Evolutionary conservation across 108 stramenopile genomes (phyloP), one percentile per base, ranked within the genome.

Genomic region (Pseudonitzschia pungens): DNA sequence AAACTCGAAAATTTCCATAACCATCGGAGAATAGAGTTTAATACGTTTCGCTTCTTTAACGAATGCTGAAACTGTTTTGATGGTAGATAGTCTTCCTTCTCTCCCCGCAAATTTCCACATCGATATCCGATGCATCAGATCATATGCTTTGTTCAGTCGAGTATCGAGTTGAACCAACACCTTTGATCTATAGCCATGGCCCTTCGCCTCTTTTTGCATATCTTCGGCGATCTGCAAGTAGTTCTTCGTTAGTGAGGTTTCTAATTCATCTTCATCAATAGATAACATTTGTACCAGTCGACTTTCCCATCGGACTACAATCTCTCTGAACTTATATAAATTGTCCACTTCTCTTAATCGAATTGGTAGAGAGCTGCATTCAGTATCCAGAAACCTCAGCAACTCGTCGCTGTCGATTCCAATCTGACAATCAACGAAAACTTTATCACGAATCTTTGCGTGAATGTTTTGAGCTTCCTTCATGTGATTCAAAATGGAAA

Each of bases 31-130:
- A 27, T 60, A 48, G 1, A 89, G 75, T 52, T 87, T 86, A 26
- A 89, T 48, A 52, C 85, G 81, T 21, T 86, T 82, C 15, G 84
- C 79, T 60, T 92, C 89, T 74, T 86, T 85, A 36, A 89, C 82
- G 66, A 92, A 67, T 2, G 73, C 72, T 12, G 78, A 72, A 27
- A 92, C 67, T 54, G 74, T 84, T 53, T 86, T 89, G 6, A 83
- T 75, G 40, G 73, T 85, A 41, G 87, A 78, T 44, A 77, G 80
- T 42, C 81, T 73, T 48, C 56, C 80, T 26, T 83, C 64, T 42
- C 73, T 60, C 45, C 56, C 33, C 21, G 65, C 31, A 40, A 24
- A 31, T 63, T 63, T 78, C 89, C 91, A 89, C 10, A 70, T 73
- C 42, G 55, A 28, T 21, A 92, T 85, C 42, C 84, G 65, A 31